Evolutionary conservation across 2,329 filamentous ascomycete species (phyloP).

Genomic region (Exophiala viscosa): DNA sequence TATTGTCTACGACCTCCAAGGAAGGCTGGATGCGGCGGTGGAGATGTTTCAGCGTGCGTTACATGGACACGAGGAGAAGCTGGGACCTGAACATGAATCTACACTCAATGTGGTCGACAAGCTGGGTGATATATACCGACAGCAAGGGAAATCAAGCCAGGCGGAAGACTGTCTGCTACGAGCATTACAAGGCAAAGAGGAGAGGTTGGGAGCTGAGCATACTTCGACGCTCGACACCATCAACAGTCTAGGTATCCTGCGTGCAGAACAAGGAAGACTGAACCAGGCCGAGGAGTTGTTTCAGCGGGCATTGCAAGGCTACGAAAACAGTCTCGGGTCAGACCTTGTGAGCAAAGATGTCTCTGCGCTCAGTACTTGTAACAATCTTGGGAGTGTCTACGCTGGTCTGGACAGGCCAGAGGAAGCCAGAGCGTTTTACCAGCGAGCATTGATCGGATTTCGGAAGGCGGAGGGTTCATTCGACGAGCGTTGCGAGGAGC

Average conservation of each 20-base stretch:
- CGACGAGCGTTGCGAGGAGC: too few relatives aligned
- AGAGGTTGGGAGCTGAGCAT: neutral
- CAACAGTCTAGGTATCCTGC: neutral
- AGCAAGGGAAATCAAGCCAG: too few relatives aligned
- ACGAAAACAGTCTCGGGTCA: neutral
- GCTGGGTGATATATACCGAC: too few relatives aligned
- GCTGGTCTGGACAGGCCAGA: too few relatives aligned
- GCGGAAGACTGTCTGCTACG: too few relatives aligned
- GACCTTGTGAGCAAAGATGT: neutral
- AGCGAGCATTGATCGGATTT: too few relatives aligned
- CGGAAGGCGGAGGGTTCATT: too few relatives aligned
- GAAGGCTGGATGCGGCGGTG: constrained; percentile 28
- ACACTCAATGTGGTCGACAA: too few relatives aligned
- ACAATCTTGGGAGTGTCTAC: too few relatives aligned
- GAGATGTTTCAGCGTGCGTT: neutral
- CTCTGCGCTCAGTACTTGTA: too few relatives aligned
- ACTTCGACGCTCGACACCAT: neutral
- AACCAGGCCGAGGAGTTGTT: constrained; percentile 23
- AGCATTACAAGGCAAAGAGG: neutral
- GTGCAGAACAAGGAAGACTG: constrained; percentile 24
- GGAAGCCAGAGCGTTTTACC: too few relatives aligned
- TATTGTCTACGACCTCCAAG: constrained; percentile 10
- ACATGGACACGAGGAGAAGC: neutral
- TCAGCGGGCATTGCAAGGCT: neutral
- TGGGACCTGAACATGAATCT: neutral